phyloP scores from a whole-genome alignment of 495 filamentous ascomycete species.

The Letharia lupina region DNA sequence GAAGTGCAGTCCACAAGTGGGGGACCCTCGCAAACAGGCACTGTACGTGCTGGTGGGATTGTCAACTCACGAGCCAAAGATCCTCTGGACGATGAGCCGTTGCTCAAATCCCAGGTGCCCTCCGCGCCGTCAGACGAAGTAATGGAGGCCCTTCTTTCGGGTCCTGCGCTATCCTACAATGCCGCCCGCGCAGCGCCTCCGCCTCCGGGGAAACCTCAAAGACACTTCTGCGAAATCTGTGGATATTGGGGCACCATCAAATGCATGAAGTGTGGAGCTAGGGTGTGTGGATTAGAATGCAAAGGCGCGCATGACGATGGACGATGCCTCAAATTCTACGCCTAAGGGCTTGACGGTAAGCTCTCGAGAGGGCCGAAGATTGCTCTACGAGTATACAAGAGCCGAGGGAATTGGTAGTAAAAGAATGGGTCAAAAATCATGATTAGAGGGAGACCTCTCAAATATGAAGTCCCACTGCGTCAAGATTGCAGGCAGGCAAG shows the following conservation, averaged over 20 bases:
- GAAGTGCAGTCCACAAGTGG: background rate
- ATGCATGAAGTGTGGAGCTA: constrained; percentile 73
- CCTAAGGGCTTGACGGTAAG: background rate
- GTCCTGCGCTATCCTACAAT: constrained; percentile 70
- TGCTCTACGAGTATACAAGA: background rate
- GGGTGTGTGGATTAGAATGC: constrained; percentile 77
- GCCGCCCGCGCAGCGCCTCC: constrained; percentile 59
- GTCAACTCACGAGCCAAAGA: background rate
- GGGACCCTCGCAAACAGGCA: background rate
- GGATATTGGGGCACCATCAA: constrained; percentile 85
- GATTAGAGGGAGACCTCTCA: too few species aligned
- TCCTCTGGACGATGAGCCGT: constrained; percentile 47
- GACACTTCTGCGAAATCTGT: constrained; percentile 79
- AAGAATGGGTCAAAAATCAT: background rate
- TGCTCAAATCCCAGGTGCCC: constrained; percentile 56
- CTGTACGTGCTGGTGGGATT: constrained; percentile 6
- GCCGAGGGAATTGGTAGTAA: background rate
- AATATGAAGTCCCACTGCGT: too few species aligned
- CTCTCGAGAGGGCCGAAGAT: background rate
- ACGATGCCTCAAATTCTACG: constrained; percentile 45
- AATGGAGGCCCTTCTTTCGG: constrained; percentile 57
- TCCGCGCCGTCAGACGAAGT: constrained; percentile 55
- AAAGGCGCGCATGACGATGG: constrained; percentile 71
- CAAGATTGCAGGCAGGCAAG: too few species aligned
- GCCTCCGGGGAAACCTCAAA: constrained; percentile 44